Conservation (phyloP, 768 basidiomycete species). For the Hericium rajendrae region DNA sequence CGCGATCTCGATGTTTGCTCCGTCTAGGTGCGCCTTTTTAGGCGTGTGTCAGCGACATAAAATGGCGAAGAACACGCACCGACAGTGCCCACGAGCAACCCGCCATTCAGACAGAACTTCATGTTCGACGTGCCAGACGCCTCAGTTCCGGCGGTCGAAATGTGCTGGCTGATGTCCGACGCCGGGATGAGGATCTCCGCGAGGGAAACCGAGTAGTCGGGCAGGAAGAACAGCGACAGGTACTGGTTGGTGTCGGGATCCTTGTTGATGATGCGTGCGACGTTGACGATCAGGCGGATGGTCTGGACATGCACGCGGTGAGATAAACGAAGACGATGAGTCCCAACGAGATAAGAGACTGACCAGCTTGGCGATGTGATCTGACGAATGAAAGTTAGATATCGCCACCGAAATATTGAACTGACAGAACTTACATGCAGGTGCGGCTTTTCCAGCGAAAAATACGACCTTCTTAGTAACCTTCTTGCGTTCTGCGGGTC, state of each 20-base stretch:
- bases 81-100: slow-evolving; percentile 78
- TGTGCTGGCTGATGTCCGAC: slow-evolving; percentile 91
- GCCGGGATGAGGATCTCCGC: slow-evolving; percentile 86
- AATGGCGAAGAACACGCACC: slow-evolving; percentile 22
- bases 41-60: background rate
- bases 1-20: slow-evolving; percentile 94
- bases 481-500: slow-evolving; percentile 70
- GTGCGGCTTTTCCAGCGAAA: slow-evolving; percentile 97
- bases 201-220: slow-evolving; percentile 85
- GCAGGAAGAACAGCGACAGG: slow-evolving; percentile 88
- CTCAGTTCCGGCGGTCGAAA: slow-evolving; percentile 95
- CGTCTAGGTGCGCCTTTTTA: slow-evolving; percentile 40
- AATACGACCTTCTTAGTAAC: slow-evolving; percentile 84
- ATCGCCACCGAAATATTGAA: background rate
- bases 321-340: background rate
- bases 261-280: slow-evolving; percentile 66
- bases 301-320: slow-evolving; percentile 34
- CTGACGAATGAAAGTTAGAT: slow-evolving; percentile 25
- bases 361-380: slow-evolving; percentile 88
- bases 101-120: slow-evolving; percentile 90
- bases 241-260: slow-evolving; percentile 86
- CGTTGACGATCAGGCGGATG: slow-evolving; percentile 90
- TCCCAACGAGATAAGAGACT: slow-evolving; percentile 2
- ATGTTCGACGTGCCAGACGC: slow-evolving; percentile 76
- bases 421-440: slow-evolving; percentile 52